Evolutionary conservation across 202 grass and related monocot genomes (phyloP).

Genomic region (Thinopyrum obtusiflorum): DNA sequence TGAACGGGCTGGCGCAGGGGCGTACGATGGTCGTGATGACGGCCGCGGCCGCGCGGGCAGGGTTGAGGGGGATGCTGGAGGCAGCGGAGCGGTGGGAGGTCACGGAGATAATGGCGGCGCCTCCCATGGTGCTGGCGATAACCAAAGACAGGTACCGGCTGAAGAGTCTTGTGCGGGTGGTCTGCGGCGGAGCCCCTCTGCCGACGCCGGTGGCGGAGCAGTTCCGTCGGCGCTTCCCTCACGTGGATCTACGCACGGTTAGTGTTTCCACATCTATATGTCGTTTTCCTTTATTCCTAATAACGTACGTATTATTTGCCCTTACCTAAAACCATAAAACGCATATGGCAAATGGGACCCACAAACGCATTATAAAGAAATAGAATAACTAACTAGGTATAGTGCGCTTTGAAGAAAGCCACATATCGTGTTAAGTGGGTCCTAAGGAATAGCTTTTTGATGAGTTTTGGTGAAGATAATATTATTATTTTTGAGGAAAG

Average conservation of each 20-base stretch:
- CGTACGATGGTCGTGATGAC: conserved; percentile 52
- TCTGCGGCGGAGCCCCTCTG: conserved; percentile 52
- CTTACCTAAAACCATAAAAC: too few species aligned
- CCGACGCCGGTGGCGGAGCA: conserved; percentile 3
- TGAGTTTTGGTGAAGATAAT: too few species aligned
- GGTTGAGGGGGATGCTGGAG: conserved; percentile 32
- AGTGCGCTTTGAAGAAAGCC: too few species aligned
- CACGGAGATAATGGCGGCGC: conserved; percentile 39
- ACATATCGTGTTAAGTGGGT: too few species aligned
- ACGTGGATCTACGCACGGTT: conserved; percentile 56
- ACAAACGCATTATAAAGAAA: too few species aligned
- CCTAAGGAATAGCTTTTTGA: too few species aligned
- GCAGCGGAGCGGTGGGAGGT: conserved; percentile 49
- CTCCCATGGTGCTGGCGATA: conserved; percentile 58
- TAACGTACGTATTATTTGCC: too few species aligned
- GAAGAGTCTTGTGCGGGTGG: conserved; percentile 33
- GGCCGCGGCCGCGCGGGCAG: not conserved
- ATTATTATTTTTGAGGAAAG: too few species aligned
- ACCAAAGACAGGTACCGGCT: conserved; percentile 3
- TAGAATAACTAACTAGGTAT: too few species aligned
- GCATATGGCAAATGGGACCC: too few species aligned
- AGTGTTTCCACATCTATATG: not conserved
- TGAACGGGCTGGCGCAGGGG: conserved; percentile 42
- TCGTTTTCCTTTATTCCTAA: too few species aligned
- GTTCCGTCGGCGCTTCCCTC: conserved; percentile 47